Conservation (phyloP, 2,329 filamentous ascomycete species). For the Penicillium sp. region DNA sequence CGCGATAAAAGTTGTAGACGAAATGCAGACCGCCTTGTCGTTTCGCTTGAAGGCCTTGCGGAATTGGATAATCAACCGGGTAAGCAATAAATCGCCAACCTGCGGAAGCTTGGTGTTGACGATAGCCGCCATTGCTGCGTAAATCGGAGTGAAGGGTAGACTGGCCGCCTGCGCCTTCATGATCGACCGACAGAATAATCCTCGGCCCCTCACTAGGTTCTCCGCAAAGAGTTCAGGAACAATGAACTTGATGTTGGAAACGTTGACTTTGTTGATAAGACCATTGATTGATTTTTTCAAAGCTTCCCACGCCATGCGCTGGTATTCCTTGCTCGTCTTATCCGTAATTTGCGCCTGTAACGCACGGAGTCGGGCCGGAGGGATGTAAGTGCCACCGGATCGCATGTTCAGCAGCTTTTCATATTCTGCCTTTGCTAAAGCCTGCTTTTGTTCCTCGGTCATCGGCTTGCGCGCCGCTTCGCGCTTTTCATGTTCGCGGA, state of each 20-base stretch:
- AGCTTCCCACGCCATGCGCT: constrained; percentile 98
- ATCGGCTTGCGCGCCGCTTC: constrained; percentile 51
- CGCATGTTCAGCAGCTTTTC: constrained; percentile 88
- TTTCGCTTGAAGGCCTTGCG: constrained; percentile 94
- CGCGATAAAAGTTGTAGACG: constrained; percentile 89
- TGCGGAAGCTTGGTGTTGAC: constrained; percentile 97
- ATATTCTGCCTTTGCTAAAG: constrained; percentile 85
- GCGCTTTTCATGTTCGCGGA: constrained; percentile 51
- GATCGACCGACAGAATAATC: constrained; percentile 90
- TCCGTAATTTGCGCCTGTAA: constrained; percentile 97
- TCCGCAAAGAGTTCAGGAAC: constrained; percentile 94
- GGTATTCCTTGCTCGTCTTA: constrained; percentile 93
- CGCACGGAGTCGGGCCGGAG: constrained; percentile 82
- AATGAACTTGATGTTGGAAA: constrained; percentile 95
- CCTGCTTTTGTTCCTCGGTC: constrained; percentile 80
- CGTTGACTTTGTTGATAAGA: constrained; percentile 98
- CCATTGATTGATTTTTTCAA: constrained; percentile 99
- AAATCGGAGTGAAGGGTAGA: constrained; percentile 93
- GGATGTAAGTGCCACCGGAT: constrained; percentile 94
- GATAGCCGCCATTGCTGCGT: constrained; percentile 91
- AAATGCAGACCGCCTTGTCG: constrained; percentile 92
- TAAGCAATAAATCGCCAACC: constrained; percentile 85
- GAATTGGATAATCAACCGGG: constrained; percentile 84
- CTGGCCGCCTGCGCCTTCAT: constrained; percentile 98
- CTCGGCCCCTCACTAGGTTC: constrained; percentile 86